Evolutionary conservation across 2,329 filamentous ascomycete species (phyloP), one percentile per base, ranked within the genome.

Genomic region (Madurella mycetomatis): DNA sequence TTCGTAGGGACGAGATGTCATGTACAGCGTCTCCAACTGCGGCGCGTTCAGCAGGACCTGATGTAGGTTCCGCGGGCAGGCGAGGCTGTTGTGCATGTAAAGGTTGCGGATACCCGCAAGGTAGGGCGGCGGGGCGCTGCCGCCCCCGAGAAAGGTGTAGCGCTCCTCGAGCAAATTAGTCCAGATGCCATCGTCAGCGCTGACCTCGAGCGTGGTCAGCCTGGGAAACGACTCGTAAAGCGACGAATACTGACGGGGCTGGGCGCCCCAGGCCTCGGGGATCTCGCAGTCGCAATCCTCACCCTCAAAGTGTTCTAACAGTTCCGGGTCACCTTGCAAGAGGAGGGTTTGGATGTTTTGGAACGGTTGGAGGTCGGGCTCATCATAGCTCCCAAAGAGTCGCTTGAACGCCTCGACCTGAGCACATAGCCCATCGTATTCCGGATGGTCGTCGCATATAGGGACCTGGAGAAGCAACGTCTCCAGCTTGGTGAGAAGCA

Each of bases 261-360:
- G 56, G 13, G 53, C 51, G 49, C 64, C 60, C 34, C 53, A 65
- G 41, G 61, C 39, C 12, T 62, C 62, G 2, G 58, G 55, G 2
- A 53, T 25, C 13, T 61, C 60, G 53, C 59, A 62, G 44, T 58
- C 41, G 45, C 52, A 60, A 3, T 62, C 58, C 5, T 60, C 58
- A 8, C 54, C 32, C n/a, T 64, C 62, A 32, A 62, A 55, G 50
- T 61, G 55, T 37, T 46, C 50, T 9, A 62, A 30, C 11, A 61
- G 44, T 16, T 65, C 64, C 9, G 65, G 63, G 47, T 66, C 64
- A 39, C 63, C 63, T 51, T 66, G 65, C 8, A 66, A 51, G 15
- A 59, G 50, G 4, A 66, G 60, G 4, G 61, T 65, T 18, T 55
- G 56, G 39, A 66, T 53, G 11, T 57, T 25, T 12, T 57, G 57